Percentiles rank a stretch among this genome's conserved stretches.
These are phyloP conservation scores for Fusarium sterilihyphosum DNA, from an alignment of 2,329 filamentous ascomycete species.

Conservation along the genomic window DNA sequence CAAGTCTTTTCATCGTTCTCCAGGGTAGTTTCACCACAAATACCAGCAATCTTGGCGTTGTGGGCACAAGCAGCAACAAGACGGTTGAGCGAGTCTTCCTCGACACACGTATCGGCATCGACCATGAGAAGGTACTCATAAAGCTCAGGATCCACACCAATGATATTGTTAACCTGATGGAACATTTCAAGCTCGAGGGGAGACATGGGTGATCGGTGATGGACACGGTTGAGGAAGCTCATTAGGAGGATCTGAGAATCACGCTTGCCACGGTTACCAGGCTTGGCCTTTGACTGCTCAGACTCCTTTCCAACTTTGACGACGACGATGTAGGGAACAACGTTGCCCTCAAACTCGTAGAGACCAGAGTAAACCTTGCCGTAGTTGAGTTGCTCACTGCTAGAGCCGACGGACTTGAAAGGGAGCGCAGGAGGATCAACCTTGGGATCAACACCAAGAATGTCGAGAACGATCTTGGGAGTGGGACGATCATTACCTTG, in stretches of 20 bases:
- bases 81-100: conserved; percentile 90
- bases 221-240: conserved; percentile 97
- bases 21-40: conserved; percentile 95
- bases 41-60: conserved; percentile 95
- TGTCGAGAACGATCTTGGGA: conserved; percentile 96
- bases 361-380: conserved; percentile 98
- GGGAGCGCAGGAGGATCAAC: conserved; percentile 93
- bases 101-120: conserved; percentile 94
- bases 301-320: conserved; percentile 98
- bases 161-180: conserved; percentile 99
- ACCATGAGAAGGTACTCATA: conserved; percentile 99
- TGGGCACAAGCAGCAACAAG: conserved; percentile 93
- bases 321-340: conserved; percentile 94
- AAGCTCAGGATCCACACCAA: conserved; percentile 95
- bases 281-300: conserved; percentile 89
- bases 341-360: conserved; percentile 97
- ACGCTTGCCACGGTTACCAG: conserved; percentile 97
- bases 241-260: conserved; percentile 96
- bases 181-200: conserved; percentile 98
- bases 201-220: conserved; percentile 93
- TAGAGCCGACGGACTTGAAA: conserved; percentile 91
- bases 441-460: conserved; percentile 96
- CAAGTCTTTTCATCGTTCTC: conserved; percentile 95
- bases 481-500: conserved; percentile 96
- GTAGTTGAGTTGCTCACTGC: conserved; percentile 94